Percentiles rank a stretch among this genome's conserved stretches.
Evolutionary conservation across 1,284 basidiomycete genomes (phyloP).

Genomic region (Malassezia globosa): DNA sequence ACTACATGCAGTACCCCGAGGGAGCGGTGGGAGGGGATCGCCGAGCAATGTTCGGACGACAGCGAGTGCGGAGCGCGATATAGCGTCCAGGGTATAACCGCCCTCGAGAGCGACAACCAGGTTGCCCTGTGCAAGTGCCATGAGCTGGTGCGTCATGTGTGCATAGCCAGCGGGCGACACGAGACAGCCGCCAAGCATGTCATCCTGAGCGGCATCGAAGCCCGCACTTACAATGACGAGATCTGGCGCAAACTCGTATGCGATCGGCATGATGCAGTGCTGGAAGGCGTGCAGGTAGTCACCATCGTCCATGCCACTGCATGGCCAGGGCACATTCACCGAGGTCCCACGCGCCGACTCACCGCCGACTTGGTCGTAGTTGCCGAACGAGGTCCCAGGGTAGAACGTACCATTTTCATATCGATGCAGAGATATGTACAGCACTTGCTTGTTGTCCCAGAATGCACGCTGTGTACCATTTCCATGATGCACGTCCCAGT

Average conservation of each 20-base stretch:
- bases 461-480: constrained; percentile 96
- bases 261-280: constrained; percentile 89
- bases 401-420: constrained; percentile 76
- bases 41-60: constrained; percentile 76
- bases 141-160: constrained; percentile 95
- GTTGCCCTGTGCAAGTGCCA: constrained; percentile 74
- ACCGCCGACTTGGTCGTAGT: constrained; percentile 73
- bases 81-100: constrained; percentile 84
- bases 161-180: constrained; percentile 91
- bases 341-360: constrained; percentile 60
- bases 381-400: constrained; percentile 79
- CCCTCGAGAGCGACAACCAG: constrained; percentile 93
- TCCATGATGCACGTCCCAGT: constrained; percentile 98
- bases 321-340: constrained; percentile 94
- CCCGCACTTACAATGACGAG: constrained; percentile 95
- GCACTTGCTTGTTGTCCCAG: constrained; percentile 73
- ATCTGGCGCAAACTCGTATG: constrained; percentile 87
- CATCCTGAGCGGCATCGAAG: constrained; percentile 89
- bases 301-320: constrained; percentile 74
- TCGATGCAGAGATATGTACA: constrained; percentile 93
- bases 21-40: constrained; percentile 60
- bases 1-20: constrained; percentile 58
- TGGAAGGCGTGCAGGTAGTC: constrained; percentile 97
- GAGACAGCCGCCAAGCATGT: constrained; percentile 76
- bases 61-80: constrained; percentile 72